Conservation (phyloP, 352 stramenopile genomes). For the Globisporangium nunn region DNA sequence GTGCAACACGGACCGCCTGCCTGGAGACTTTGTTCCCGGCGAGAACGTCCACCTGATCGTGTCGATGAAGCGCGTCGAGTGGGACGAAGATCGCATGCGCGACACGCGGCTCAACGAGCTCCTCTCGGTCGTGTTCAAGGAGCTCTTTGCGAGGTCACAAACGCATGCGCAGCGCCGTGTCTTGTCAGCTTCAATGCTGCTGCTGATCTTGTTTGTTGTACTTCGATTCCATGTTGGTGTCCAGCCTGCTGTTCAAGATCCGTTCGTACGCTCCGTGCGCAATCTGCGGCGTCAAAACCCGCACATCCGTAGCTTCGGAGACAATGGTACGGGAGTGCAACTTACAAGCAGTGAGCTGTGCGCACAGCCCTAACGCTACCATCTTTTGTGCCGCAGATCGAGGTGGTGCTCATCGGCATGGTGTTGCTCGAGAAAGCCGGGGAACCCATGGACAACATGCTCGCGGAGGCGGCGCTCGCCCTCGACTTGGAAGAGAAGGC, state of each 20-base stretch:
- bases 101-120: slow-evolving; percentile 81
- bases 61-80: slow-evolving; percentile 83
- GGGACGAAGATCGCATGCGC: slow-evolving; percentile 83
- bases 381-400: slow-evolving; percentile 33
- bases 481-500: slow-evolving; percentile 32
- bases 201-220: neutral
- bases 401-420: slow-evolving; percentile 82
- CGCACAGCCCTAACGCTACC: neutral
- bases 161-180: neutral
- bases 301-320: slow-evolving; percentile 63
- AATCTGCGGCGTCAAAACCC: slow-evolving; percentile 78
- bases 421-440: slow-evolving; percentile 54
- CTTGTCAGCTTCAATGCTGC: neutral
- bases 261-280: slow-evolving; percentile 71
- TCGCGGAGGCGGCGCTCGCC: slow-evolving; percentile 33
- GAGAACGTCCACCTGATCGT: slow-evolving; percentile 83
- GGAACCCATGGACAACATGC: slow-evolving; percentile 36
- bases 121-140: slow-evolving; percentile 79
- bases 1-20: slow-evolving; percentile 78
- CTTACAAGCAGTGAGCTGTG: no score
- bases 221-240: slow-evolving; percentile 40
- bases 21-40: slow-evolving; percentile 56
- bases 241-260: slow-evolving; percentile 65
- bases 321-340: slow-evolving; percentile 47
- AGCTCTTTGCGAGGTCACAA: slow-evolving; percentile 74